A percentile compares a stretch with the other conserved stretches of the same genome.
These are phyloP conservation scores for Pseudonitzschia multiseries DNA, from an alignment of 108 stramenopile genomes.

Conservation along the genomic window DNA sequence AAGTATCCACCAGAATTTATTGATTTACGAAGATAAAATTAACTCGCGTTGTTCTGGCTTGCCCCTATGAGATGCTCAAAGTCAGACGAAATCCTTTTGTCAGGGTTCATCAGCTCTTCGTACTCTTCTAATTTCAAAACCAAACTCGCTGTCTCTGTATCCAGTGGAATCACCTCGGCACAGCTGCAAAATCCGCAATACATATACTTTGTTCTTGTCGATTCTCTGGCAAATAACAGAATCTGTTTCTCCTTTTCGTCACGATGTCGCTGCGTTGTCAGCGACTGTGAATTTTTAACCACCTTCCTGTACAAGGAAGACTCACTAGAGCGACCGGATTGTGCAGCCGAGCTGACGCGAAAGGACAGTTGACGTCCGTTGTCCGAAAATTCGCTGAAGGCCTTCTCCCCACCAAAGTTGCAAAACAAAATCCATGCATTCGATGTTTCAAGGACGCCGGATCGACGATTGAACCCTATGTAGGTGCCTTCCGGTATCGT, in stretches of 20 bases:
- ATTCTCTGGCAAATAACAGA: constrained; percentile 31
- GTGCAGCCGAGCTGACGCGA: constrained; percentile 11
- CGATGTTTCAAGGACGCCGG: constrained; percentile 29
- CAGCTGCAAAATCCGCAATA: constrained; percentile 36
- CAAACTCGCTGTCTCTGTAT: constrained; percentile 4
- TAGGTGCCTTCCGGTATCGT: constrained; percentile 24
- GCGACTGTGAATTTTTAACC: background rate
- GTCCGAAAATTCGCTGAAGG: constrained; percentile 20
- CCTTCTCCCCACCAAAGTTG: constrained; percentile 27
- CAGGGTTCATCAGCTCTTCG: constrained; percentile 21
- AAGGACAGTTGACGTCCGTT: constrained; percentile 36
- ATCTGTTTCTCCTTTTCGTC: constrained; percentile 8
- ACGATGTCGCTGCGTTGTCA: no score
- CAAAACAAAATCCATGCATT: constrained; percentile 42
- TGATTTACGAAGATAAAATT: no score
- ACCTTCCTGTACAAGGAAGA: background rate
- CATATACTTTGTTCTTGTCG: constrained; percentile 24
- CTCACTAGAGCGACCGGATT: constrained; percentile 21
- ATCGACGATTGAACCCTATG: constrained; percentile 35
- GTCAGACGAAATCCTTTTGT: constrained; percentile 7
- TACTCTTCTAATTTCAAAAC: constrained; percentile 28
- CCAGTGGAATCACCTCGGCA: constrained; percentile 1
- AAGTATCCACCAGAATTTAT: no score
- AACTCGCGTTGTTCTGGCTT: no score
- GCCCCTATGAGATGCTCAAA: constrained; percentile 16